Evolutionary conservation across 345 rosid genomes (phyloP).

Genomic region (Camelina neglecta): DNA sequence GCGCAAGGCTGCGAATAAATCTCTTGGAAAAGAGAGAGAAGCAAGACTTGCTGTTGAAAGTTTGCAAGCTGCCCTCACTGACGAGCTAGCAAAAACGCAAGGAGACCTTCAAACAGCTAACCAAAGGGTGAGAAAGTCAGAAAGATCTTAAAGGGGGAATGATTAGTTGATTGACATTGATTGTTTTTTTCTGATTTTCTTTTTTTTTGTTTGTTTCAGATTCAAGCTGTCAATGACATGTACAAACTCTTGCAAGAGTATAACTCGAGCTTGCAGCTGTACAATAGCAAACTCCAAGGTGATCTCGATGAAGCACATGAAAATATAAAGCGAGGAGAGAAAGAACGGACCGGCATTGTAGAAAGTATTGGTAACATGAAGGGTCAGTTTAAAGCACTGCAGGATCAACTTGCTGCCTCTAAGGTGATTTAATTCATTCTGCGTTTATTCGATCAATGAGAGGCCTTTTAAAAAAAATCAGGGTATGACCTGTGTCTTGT

Average conservation of each 20-base stretch:
- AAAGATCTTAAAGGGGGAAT: no score
- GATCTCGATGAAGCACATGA: slow-evolving; percentile 87
- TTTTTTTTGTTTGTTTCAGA: slow-evolving; percentile 51
- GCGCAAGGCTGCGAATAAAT: slow-evolving; percentile 66
- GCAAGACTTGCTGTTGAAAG: slow-evolving; percentile 66
- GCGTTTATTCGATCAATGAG: slow-evolving; percentile 31
- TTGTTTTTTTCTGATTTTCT: slow-evolving; percentile 12
- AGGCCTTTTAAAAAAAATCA: not conserved
- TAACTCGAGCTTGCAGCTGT: slow-evolving; percentile 89
- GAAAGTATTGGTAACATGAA: slow-evolving; percentile 75
- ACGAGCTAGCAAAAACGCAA: slow-evolving; percentile 79
- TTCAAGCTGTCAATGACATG: slow-evolving; percentile 87
- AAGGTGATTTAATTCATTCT: slow-evolving; percentile 60
- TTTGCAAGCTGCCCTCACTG: slow-evolving; percentile 71
- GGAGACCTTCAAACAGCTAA: slow-evolving; percentile 87
- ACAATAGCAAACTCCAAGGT: slow-evolving; percentile 88
- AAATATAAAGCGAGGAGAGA: slow-evolving; percentile 77
- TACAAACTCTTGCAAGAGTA: slow-evolving; percentile 94
- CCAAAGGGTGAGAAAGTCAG: slow-evolving; percentile 70
- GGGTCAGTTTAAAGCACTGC: slow-evolving; percentile 77
- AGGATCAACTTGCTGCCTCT: slow-evolving; percentile 72
- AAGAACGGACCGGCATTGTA: slow-evolving; percentile 76
- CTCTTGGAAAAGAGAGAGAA: slow-evolving; percentile 82
- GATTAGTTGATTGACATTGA: slow-evolving; percentile 18
- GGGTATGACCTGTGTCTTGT: slow-evolving; percentile 22